A percentile compares a stretch with the other conserved stretches of the same genome.
These are phyloP conservation scores for Geotrichum candidum DNA, from an alignment of 1,139 yeast genomes.

Conservation along the genomic window DNA sequence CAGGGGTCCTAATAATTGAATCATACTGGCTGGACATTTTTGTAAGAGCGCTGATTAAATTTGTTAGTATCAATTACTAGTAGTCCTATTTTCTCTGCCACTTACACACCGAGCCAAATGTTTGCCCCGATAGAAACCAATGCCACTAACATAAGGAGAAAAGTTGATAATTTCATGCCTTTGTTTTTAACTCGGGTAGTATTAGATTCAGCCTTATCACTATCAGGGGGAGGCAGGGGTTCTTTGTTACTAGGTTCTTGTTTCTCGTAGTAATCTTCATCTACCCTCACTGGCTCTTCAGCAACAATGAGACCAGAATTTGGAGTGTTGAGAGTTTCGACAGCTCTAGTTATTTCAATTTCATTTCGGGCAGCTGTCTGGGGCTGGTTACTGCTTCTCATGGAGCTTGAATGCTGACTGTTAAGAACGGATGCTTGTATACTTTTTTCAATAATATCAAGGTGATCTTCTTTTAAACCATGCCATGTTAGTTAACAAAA, in stretches of 20 bases:
- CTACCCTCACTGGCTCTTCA: conserved; percentile 3
- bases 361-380: not conserved
- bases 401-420: not conserved
- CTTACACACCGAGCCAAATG: conserved; percentile 12
- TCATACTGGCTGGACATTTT: not conserved
- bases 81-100: not conserved
- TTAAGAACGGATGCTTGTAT: not conserved
- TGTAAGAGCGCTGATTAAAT: not conserved
- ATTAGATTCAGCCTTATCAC: not conserved
- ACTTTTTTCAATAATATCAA: conserved; percentile 4
- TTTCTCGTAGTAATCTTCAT: not conserved
- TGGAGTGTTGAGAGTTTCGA: conserved; percentile 1
- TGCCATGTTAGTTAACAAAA: not conserved
- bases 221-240: not conserved
- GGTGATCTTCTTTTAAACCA: conserved; percentile 6
- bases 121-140: conserved; percentile 7
- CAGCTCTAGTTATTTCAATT: not conserved
- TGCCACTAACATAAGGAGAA: not conserved
- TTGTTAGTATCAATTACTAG: not conserved
- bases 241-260: not conserved
- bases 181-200: not conserved
- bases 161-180: not conserved
- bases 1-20: not conserved
- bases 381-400: not conserved
- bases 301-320: conserved; percentile 10